Evolutionary conservation across 208 protist genomes (phyloP).

Genomic region (Strigomonas galati): DNA sequence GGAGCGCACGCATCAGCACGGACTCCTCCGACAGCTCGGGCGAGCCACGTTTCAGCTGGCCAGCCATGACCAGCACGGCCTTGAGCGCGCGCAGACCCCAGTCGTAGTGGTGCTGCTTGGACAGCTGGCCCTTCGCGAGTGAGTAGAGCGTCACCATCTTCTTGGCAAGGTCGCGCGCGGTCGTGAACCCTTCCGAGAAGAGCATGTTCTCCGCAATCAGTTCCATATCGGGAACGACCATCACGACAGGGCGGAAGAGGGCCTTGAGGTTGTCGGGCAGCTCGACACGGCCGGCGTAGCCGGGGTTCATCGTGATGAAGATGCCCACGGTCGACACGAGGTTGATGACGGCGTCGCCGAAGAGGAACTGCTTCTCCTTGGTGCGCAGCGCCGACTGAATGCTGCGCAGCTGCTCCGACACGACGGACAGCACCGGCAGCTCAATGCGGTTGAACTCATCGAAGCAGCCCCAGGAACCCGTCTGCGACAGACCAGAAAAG

Average conservation of each 20-base stretch:
- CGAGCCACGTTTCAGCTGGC: slow-evolving; percentile 95
- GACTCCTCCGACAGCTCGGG: slow-evolving; percentile 95
- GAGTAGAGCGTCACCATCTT: slow-evolving; percentile 99
- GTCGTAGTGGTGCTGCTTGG: slow-evolving; percentile 99
- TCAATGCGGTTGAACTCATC: slow-evolving; percentile 99
- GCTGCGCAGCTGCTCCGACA: slow-evolving; percentile 97
- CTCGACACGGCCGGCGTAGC: slow-evolving; percentile 98
- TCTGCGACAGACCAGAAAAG: slow-evolving; percentile 97
- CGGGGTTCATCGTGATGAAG: slow-evolving; percentile 99
- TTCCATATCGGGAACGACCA: slow-evolving; percentile 98
- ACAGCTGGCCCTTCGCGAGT: slow-evolving; percentile 97
- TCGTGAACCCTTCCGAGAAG: slow-evolving; percentile 98
- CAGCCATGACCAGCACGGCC: slow-evolving; percentile 98
- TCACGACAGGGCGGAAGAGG: slow-evolving; percentile 98
- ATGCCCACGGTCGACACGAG: slow-evolving; percentile 94
- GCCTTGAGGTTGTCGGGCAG: slow-evolving; percentile 99
- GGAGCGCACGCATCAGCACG: slow-evolving; percentile 98
- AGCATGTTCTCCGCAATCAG: slow-evolving; percentile 99
- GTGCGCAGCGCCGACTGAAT: slow-evolving; percentile 95
- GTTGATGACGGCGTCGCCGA: slow-evolving; percentile 85
- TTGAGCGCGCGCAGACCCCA: slow-evolving; percentile 99
- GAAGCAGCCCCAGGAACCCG: slow-evolving; percentile 98
- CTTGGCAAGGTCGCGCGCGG: slow-evolving; percentile 93
- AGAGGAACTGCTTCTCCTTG: slow-evolving; percentile 87
- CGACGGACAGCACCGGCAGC: slow-evolving; percentile 97